Evolutionary conservation across 768 basidiomycete species (phyloP).

Genomic region (Leccinum longicurvipes): DNA sequence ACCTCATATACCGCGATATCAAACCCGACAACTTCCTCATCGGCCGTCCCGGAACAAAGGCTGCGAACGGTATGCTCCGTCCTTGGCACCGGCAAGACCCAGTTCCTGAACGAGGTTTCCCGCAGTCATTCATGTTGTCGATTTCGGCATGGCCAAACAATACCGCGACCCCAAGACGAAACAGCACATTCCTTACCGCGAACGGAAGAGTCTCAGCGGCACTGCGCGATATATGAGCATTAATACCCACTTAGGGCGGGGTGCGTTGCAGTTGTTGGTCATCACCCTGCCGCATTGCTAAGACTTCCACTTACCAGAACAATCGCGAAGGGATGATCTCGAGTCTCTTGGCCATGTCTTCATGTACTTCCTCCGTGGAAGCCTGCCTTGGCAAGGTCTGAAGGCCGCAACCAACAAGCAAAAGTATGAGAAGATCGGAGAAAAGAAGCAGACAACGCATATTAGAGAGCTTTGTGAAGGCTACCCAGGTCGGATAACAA

Average conservation of each 20-base stretch:
- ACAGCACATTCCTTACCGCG: conserved; percentile 98
- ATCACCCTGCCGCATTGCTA: conserved; percentile 3
- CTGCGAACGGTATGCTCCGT: conserved; percentile 59
- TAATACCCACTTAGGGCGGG: conserved; percentile 97
- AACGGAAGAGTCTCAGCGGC: conserved; percentile 94
- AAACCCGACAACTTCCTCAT: conserved; percentile 99
- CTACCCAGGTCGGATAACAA: conserved; percentile 69
- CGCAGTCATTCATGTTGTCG: conserved; percentile 86
- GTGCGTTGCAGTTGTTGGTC: conserved; percentile 39
- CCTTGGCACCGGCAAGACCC: not conserved
- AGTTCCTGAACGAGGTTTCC: not conserved
- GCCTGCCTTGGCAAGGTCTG: conserved; percentile 97
- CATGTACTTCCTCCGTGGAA: conserved; percentile 98
- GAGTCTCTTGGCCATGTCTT: conserved; percentile 99
- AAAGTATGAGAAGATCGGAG: conserved; percentile 99
- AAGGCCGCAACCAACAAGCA: conserved; percentile 99
- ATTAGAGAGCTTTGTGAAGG: conserved; percentile 97
- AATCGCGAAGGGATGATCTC: conserved; percentile 92
- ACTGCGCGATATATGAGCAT: conserved; percentile 99
- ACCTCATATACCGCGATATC: conserved; percentile 98
- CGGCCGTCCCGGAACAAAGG: conserved; percentile 90
- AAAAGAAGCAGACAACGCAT: conserved; percentile 98
- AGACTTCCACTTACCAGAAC: conserved; percentile 46
- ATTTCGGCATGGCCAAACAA: conserved; percentile 99
- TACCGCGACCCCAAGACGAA: conserved; percentile 99